Percentiles rank a stretch among this genome's conserved stretches.
phyloP scores from a whole-genome alignment of 768 basidiomycete species.

The Agrocybe praecox region DNA sequence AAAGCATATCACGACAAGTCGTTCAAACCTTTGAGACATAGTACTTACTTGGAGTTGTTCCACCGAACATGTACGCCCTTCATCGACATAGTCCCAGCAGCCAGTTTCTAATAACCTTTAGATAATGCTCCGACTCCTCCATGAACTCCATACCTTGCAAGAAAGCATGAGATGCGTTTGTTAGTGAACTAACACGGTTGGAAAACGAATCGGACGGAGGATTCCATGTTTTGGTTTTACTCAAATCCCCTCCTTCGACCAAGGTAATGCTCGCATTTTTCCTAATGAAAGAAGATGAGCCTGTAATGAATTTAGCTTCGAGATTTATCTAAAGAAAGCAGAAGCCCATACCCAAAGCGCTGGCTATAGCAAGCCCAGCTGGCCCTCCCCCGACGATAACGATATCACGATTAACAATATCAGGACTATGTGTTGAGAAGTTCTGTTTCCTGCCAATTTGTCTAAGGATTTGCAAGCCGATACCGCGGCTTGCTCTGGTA shows the following conservation, averaged over 20 bases:
- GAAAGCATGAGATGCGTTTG: constrained; percentile 69
- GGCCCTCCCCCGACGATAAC: constrained; percentile 96
- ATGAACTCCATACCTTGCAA: constrained; percentile 51
- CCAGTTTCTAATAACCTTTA: constrained; percentile 61
- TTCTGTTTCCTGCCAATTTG: background rate
- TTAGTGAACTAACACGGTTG: constrained; percentile 87
- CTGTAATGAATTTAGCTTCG: constrained; percentile 34
- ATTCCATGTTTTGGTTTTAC: constrained; percentile 69
- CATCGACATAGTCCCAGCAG: constrained; percentile 81
- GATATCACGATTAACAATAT: constrained; percentile 69
- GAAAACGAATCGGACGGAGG: constrained; percentile 59
- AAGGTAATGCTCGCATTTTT: constrained; percentile 65
- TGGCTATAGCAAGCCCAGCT: constrained; percentile 86
- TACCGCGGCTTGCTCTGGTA: constrained; percentile 9
- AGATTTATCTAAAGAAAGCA: background rate
- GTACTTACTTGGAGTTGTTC: constrained; percentile 80
- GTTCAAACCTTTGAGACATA: background rate
- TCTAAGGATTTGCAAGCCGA: background rate
- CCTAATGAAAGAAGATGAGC: constrained; percentile 51
- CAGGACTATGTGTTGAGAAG: constrained; percentile 1
- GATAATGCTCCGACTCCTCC: background rate
- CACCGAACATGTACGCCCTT: constrained; percentile 66
- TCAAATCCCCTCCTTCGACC: constrained; percentile 81
- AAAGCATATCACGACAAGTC: background rate
- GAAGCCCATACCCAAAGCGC: constrained; percentile 69